phyloP scores from a whole-genome alignment of 441 rosid genomes.

The Biscutella laevigata region DNA sequence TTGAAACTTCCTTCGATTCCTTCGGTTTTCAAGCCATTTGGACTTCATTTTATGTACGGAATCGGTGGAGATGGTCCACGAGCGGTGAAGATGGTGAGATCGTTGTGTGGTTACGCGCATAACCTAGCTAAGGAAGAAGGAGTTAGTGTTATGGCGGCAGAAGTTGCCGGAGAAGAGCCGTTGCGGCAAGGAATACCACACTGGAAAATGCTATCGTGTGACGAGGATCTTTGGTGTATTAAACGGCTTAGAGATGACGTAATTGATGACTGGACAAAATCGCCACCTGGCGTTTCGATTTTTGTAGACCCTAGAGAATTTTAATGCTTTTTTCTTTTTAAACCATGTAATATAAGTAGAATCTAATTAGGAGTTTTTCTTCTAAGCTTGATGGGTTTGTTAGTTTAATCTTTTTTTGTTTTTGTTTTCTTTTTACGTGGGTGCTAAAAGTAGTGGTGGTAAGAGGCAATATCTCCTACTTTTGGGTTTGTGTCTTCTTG shows the following conservation, averaged over 20 bases:
- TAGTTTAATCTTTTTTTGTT: constrained; percentile 4
- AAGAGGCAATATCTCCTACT: constrained; percentile 30
- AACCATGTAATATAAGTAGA: neutral
- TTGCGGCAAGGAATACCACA: constrained; percentile 66
- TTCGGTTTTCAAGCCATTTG: constrained; percentile 67
- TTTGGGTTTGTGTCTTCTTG: constrained; percentile 32
- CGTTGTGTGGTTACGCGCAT: constrained; percentile 68
- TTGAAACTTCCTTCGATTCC: constrained; percentile 78
- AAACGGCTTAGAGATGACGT: constrained; percentile 79
- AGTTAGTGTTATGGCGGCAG: constrained; percentile 67
- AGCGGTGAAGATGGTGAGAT: constrained; percentile 46
- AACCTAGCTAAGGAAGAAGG: constrained; percentile 61
- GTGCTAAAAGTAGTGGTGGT: constrained; percentile 27
- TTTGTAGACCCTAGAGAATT: constrained; percentile 96
- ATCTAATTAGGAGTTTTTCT: neutral
- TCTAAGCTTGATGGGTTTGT: neutral
- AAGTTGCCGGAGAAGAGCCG: constrained; percentile 68
- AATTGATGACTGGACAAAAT: constrained; percentile 90
- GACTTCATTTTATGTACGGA: constrained; percentile 69
- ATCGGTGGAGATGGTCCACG: constrained; percentile 81
- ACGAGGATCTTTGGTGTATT: constrained; percentile 85
- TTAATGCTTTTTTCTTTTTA: constrained; percentile 14
- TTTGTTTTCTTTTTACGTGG: constrained; percentile 6
- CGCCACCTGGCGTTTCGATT: constrained; percentile 70
- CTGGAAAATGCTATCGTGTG: constrained; percentile 82